phyloP scores from a whole-genome alignment of 2,329 filamentous ascomycete genomes.

The Cercospora sp. region DNA sequence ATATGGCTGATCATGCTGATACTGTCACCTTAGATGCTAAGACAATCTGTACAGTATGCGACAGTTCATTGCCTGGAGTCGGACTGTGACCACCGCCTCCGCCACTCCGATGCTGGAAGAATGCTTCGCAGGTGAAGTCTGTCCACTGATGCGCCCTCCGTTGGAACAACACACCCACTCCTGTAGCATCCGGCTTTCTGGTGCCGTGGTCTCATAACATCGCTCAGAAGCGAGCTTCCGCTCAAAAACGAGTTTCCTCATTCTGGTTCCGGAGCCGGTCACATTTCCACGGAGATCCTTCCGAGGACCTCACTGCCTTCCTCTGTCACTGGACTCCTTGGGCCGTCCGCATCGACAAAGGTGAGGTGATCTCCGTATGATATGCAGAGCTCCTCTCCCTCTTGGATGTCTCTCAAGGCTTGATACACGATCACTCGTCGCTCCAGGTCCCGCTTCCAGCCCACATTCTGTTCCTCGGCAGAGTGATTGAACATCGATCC shows the following conservation, averaged over 20 bases:
- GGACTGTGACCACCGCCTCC: background rate
- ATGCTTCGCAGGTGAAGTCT: background rate
- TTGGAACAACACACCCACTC: background rate
- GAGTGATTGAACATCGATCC: slow-evolving; percentile 63
- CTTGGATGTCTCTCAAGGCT: slow-evolving; percentile 50
- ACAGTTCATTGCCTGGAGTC: background rate
- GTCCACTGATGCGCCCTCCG: background rate
- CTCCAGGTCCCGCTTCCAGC: slow-evolving; percentile 53
- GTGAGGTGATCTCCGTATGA: slow-evolving; percentile 51
- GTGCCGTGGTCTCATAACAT: background rate
- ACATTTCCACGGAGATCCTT: slow-evolving; percentile 35
- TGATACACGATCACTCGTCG: slow-evolving; percentile 51
- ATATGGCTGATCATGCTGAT: background rate
- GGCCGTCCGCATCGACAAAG: slow-evolving; percentile 47
- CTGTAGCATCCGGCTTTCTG: background rate
- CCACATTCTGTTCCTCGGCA: slow-evolving; percentile 54
- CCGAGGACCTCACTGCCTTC: slow-evolving; percentile 43
- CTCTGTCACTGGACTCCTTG: slow-evolving; percentile 27
- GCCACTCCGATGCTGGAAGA: background rate
- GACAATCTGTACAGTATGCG: background rate
- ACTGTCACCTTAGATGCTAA: background rate
- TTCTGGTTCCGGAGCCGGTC: background rate
- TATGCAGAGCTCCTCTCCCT: slow-evolving; percentile 59
- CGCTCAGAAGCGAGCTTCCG: background rate
- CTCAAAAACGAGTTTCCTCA: background rate